These are phyloP conservation scores for Cubamyces lactineus DNA, from an alignment of 768 basidiomycete species.

Conservation along the genomic window DNA sequence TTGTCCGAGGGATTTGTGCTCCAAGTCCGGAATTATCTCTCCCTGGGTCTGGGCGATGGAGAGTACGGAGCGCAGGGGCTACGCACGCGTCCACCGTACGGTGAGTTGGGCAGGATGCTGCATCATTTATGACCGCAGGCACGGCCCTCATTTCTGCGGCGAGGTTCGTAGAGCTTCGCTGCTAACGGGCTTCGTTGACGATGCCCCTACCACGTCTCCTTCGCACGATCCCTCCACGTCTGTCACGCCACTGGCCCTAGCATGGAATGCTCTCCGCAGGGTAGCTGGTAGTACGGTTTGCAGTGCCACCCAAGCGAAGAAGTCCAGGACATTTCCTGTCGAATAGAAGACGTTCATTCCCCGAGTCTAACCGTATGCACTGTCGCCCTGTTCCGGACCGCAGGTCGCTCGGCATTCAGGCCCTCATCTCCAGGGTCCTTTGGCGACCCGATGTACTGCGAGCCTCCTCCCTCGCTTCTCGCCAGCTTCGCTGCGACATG, in stretches of 20 bases:
- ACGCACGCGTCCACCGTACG: neutral
- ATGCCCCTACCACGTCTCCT: neutral
- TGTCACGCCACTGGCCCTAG: neutral
- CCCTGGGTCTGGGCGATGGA: neutral
- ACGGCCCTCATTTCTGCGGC: too few relatives aligned
- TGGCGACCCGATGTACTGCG: constrained; percentile 2
- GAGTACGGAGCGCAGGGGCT: neutral
- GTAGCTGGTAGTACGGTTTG: constrained; percentile 3
- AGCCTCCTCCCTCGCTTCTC: neutral
- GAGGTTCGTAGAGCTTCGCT: too few relatives aligned
- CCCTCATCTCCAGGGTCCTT: constrained; percentile 7
- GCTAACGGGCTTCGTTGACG: too few relatives aligned
- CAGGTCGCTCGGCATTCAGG: constrained; percentile 10
- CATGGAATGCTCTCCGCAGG: neutral
- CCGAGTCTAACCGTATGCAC: constrained; percentile 13
- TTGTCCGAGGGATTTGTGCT: constrained; percentile 2
- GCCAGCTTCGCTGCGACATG: neutral
- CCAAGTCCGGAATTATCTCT: neutral
- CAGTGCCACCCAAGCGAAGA: constrained; percentile 18
- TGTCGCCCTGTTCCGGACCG: constrained; percentile 7
- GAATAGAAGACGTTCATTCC: constrained; percentile 19
- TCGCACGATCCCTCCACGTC: neutral
- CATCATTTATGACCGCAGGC: too few relatives aligned
- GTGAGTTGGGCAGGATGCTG: too few relatives aligned
- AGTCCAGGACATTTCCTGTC: neutral